Conservation (phyloP, 1,284 basidiomycete species). For the Ganoderma leucocontextum region DNA sequence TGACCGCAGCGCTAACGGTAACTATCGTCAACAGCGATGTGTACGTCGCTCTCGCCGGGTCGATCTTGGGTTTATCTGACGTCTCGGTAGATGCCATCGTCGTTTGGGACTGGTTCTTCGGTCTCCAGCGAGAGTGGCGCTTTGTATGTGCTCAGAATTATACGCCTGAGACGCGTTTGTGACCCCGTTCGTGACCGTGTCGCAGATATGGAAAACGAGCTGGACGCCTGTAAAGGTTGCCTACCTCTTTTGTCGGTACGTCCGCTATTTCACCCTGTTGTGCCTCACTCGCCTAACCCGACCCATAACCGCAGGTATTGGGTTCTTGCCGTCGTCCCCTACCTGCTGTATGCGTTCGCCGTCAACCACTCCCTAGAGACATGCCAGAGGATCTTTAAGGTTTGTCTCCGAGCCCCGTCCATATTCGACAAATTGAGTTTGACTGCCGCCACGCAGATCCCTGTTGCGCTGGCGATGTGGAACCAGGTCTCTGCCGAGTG, state of each 20-base stretch:
- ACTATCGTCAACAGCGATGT: conserved; percentile 65
- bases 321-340: conserved; percentile 80
- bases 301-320: conserved; percentile 63
- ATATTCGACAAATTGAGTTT: conserved; percentile 16
- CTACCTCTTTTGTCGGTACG: conserved; percentile 81
- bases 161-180: conserved; percentile 16
- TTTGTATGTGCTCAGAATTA: conserved; percentile 56
- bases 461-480: conserved; percentile 83
- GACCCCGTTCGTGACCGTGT: conserved; percentile 18
- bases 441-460: conserved; percentile 55
- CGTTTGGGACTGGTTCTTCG: conserved; percentile 84
- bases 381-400: conserved; percentile 74
- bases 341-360: conserved; percentile 76
- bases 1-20: conserved; percentile 28
- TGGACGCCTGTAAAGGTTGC: conserved; percentile 84
- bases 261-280: conserved; percentile 26
- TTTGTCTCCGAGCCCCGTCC: conserved; percentile 31
- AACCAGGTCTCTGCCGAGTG: conserved; percentile 84
- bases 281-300: neutral
- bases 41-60: conserved; percentile 51
- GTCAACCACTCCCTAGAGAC: conserved; percentile 65
- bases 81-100: conserved; percentile 70
- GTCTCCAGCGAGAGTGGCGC: conserved; percentile 75
- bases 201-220: conserved; percentile 78
- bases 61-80: conserved; percentile 34